Percentiles rank a stretch among this genome's conserved stretches.
Conservation (phyloP, 1,284 basidiomycete genomes). For the Cutaneotrichosporon daszewskae region DNA sequence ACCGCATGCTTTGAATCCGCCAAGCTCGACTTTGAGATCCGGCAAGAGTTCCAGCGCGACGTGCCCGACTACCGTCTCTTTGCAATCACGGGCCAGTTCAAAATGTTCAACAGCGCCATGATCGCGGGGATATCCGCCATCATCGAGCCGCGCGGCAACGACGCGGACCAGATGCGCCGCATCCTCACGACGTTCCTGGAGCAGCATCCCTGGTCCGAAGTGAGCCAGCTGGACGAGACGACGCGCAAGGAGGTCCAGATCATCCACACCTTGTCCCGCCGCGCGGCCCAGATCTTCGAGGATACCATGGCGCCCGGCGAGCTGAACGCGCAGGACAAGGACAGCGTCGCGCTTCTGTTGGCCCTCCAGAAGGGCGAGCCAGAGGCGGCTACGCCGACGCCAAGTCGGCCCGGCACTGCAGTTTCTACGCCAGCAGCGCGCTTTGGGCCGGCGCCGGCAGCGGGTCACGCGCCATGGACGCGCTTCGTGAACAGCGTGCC, state of each 20-base stretch:
- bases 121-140: constrained; percentile 48
- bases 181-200: constrained; percentile 45
- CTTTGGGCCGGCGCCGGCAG: not conserved
- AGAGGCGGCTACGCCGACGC: not conserved
- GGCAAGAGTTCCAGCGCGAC: constrained; percentile 40
- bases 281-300: constrained; percentile 43
- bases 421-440: not conserved
- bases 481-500: constrained; percentile 5
- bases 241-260: constrained; percentile 47
- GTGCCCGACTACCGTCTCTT: constrained; percentile 33
- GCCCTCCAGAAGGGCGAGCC: constrained; percentile 31
- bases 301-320: constrained; percentile 41
- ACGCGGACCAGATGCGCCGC: constrained; percentile 42
- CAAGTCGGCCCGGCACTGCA: not conserved
- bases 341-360: constrained; percentile 39
- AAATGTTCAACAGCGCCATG: constrained; percentile 48
- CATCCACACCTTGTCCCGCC: constrained; percentile 43
- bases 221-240: constrained; percentile 40
- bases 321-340: constrained; percentile 37
- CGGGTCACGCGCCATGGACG: constrained; percentile 9
- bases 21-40: constrained; percentile 44
- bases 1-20: constrained; percentile 45
- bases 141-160: constrained; percentile 44
- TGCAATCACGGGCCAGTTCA: constrained; percentile 37
- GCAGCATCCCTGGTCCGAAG: constrained; percentile 42